These are phyloP conservation scores for Tylopilus sp. DNA, from an alignment of 1,284 basidiomycete genomes.

Conservation along the genomic window DNA sequence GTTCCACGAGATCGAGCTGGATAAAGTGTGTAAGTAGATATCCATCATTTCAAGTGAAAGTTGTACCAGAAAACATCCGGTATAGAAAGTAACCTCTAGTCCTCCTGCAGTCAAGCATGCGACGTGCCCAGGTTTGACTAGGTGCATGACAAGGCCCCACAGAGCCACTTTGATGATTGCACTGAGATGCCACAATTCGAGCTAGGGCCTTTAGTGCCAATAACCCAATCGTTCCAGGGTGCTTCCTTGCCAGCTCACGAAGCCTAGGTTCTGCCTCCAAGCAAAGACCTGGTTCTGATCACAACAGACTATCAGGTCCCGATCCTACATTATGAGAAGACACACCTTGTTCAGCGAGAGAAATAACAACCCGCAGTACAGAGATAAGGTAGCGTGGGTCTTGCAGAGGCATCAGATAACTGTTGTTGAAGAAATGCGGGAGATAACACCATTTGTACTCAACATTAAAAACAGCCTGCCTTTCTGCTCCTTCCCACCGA, in stretches of 20 bases:
- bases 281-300: conserved; percentile 15
- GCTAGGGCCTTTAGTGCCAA: conserved; percentile 18
- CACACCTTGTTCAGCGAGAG: conserved; percentile 13
- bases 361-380: conserved; percentile 13
- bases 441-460: conserved; percentile 7
- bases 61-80: conserved; percentile 18
- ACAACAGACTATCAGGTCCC: background rate
- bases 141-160: too few relatives aligned
- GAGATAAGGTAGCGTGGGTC: conserved; percentile 16
- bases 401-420: background rate
- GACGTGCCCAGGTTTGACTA: too few relatives aligned
- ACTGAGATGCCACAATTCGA: too few relatives aligned
- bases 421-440: background rate
- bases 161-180: too few relatives aligned
- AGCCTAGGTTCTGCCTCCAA: conserved; percentile 12
- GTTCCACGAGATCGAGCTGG: conserved; percentile 18
- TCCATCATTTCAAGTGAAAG: background rate
- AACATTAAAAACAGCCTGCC: conserved; percentile 19
- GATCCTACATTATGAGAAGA: background rate
- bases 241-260: conserved; percentile 18
- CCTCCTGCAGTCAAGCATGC: conserved; percentile 13
- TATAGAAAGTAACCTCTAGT: conserved; percentile 22
- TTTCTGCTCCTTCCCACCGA: background rate
- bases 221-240: conserved; percentile 16
- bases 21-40: background rate